Evolutionary conservation across 345 rosid genomes (phyloP).

Genomic region (Camelina neglecta): DNA sequence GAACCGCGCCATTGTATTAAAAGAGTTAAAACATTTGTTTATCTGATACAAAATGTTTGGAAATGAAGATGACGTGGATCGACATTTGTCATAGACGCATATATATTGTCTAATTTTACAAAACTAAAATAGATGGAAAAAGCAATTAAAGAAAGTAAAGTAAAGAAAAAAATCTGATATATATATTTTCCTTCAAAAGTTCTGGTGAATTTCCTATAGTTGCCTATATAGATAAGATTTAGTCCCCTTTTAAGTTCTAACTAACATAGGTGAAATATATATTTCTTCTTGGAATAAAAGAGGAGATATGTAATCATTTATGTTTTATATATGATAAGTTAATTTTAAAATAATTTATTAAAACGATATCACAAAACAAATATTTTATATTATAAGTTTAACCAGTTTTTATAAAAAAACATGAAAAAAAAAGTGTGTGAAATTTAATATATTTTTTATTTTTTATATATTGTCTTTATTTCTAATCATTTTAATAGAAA

Average conservation of each 20-base stretch:
- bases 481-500: too few relatives aligned
- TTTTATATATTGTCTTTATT: too few relatives aligned
- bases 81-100: not conserved
- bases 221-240: not conserved
- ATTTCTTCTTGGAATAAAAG: not conserved
- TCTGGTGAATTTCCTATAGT: not conserved
- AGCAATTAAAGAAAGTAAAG: slow-evolving; percentile 3
- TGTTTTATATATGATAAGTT: too few relatives aligned
- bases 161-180: not conserved
- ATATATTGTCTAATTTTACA: not conserved
- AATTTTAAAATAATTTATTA: too few relatives aligned
- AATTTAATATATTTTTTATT: too few relatives aligned
- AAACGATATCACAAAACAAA: too few relatives aligned
- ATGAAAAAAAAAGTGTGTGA: too few relatives aligned
- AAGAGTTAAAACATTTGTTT: not conserved
- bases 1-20: slow-evolving; percentile 5
- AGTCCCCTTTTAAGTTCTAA: not conserved
- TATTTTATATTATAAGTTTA: too few relatives aligned
- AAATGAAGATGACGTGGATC: slow-evolving; percentile 18
- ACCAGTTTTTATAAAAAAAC: too few relatives aligned
- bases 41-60: not conserved
- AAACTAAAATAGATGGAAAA: not conserved
- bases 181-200: slow-evolving; percentile 19
- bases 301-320: not conserved
- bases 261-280: not conserved